Evolutionary conservation across 441 rosid species (phyloP), one percentile per base, ranked within the genome.

Genomic region (Theobroma grandiflorum): DNA sequence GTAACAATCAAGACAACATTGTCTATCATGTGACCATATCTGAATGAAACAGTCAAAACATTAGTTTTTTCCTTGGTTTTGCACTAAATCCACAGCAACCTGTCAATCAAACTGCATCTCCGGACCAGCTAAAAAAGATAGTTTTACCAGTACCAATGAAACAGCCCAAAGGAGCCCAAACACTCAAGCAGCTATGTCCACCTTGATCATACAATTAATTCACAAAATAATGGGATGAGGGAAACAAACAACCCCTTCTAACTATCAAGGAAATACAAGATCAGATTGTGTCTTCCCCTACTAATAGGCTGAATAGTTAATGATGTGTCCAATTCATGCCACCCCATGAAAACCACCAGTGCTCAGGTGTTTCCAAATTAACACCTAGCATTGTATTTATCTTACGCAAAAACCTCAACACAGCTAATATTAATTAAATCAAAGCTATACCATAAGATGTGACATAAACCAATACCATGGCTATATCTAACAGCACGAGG

Each of bases 21-120:
- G 87, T 96, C 99, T 83, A 96, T 96, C 99, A 96, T 96, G 83
- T 96, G 99, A 65, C 99, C 99, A 74, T 96, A 96, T 81, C 99
- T 96, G 88, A 77, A 87, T 18, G 35, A 83, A 76, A 84, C 38
- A 65, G 38, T 4, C 55, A 47, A 79, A 80, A 65, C 6, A 55
- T 77, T 64, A 83, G 72, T 33, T 35, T 55, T 38, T 47, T 40
- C 59, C 40, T 68, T 10, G n/a, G 38, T 20, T 53, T 35, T 7
- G 31, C 49, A 20, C 33, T 22, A 72, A 31, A 77, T 38, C 58
- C 35, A 31, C 16, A 69, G 37, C 47, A 68, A 26, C 57, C 5
- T 7, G n/a, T 18, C n/a, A 49, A 64, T 55, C 76, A 3, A 40
- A 31, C 6, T n/a, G 35, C 26, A 55, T 49, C 40, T 62, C 20